phyloP scores from a whole-genome alignment of 2,329 filamentous ascomycete species.

The Dactylellina parvicollis region DNA sequence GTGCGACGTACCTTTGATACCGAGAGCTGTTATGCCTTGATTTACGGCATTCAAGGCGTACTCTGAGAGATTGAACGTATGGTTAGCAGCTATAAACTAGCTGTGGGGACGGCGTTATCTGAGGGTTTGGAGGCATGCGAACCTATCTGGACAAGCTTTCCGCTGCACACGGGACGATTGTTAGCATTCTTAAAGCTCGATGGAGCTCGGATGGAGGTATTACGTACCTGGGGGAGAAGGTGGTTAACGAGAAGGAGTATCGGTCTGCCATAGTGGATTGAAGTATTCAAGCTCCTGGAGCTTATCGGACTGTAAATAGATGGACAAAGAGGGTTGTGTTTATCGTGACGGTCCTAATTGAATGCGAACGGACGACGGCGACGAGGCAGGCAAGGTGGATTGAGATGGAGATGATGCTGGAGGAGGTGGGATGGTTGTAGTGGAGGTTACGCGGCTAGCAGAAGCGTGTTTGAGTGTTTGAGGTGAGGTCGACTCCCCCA shows the following conservation, averaged over 20 bases:
- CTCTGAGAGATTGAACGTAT: constrained; percentile 68
- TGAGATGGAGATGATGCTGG: constrained; percentile 7
- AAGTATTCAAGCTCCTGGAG: constrained; percentile 17
- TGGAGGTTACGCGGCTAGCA: constrained; percentile 52
- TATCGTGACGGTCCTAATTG: constrained; percentile 26
- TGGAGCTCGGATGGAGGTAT: constrained; percentile 39
- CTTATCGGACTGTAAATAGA: constrained; percentile 4
- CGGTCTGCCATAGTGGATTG: constrained; percentile 82
- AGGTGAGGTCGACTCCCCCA: constrained; percentile 24
- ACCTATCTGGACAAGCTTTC: constrained; percentile 99
- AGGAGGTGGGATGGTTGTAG: constrained; percentile 1
- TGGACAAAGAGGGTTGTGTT: constrained; percentile 4
- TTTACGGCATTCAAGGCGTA: constrained; percentile 99
- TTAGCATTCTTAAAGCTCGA: constrained; percentile 27
- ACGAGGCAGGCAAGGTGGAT: not conserved
- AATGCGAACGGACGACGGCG: constrained; percentile 1
- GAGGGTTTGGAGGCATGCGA: constrained; percentile 60
- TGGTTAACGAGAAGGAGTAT: constrained; percentile 99
- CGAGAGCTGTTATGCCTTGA: constrained; percentile 96
- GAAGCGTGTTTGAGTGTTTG: constrained; percentile 36
- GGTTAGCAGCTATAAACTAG: not conserved
- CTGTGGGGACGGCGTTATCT: constrained; percentile 51
- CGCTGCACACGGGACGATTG: constrained; percentile 67
- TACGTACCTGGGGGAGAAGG: constrained; percentile 94
- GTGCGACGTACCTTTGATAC: constrained; percentile 86